These are phyloP conservation scores for Coemansia sp. DNA, from an alignment of 192 early-diverging fungal genomes.

Conservation along the genomic window DNA sequence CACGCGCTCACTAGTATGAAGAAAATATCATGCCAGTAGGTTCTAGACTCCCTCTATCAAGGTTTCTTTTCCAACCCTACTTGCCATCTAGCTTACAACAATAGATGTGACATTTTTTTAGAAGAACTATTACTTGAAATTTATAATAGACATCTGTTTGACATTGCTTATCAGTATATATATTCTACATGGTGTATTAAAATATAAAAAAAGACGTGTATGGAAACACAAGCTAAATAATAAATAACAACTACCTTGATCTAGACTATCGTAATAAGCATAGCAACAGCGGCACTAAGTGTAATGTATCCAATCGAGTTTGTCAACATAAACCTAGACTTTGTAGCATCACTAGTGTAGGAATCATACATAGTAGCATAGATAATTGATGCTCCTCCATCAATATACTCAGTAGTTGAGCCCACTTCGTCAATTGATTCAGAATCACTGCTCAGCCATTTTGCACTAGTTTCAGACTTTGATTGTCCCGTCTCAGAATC, in stretches of 20 bases:
- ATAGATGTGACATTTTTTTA: neutral
- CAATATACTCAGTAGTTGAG: neutral
- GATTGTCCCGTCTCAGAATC: neutral
- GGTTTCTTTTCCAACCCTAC: too few species aligned
- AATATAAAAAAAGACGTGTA: neutral
- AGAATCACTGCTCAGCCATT: neutral
- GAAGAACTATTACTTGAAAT: neutral
- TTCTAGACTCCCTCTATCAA: too few species aligned
- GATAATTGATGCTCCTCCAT: slow-evolving; percentile 3
- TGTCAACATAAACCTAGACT: neutral
- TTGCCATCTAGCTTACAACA: too few species aligned
- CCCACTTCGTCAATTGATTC: neutral
- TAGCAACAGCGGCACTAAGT: neutral
- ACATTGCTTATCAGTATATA: neutral
- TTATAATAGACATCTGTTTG: neutral
- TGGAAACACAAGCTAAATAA: neutral
- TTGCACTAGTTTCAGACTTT: neutral
- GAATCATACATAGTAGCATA: neutral
- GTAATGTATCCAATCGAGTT: neutral
- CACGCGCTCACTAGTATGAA: too few species aligned
- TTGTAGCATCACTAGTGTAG: neutral
- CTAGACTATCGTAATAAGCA: neutral
- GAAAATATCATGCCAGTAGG: too few species aligned
- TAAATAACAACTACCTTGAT: neutral
- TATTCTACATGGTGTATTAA: neutral